phyloP scores from a whole-genome alignment of 2,329 filamentous ascomycete species.

The Pestalotiopsis sp. region DNA sequence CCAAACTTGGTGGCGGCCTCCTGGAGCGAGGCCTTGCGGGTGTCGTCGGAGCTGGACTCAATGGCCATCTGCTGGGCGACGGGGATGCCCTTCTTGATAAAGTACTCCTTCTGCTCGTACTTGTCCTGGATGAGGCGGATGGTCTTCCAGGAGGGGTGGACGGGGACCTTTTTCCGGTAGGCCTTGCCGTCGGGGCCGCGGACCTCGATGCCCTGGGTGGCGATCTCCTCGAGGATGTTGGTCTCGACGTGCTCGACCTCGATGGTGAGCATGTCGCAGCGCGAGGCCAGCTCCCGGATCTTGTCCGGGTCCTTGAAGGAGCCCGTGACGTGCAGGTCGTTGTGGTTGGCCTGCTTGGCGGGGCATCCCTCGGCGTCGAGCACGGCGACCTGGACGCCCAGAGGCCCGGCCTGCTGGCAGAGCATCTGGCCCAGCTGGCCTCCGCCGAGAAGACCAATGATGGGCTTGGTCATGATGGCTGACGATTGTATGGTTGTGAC shows the following conservation, averaged over 20 bases:
- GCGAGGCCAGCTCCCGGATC: slow-evolving; percentile 76
- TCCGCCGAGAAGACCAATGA: slow-evolving; percentile 13
- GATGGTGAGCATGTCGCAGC: slow-evolving; percentile 82
- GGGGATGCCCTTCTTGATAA: slow-evolving; percentile 68
- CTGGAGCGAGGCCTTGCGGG: slow-evolving; percentile 61
- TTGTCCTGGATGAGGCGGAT: slow-evolving; percentile 93
- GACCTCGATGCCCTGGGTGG: slow-evolving; percentile 63
- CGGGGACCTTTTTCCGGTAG: slow-evolving; percentile 52
- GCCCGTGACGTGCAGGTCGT: slow-evolving; percentile 74
- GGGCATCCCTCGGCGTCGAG: slow-evolving; percentile 78
- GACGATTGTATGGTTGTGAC: neutral
- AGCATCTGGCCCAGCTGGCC: slow-evolving; percentile 93
- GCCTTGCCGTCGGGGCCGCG: slow-evolving; percentile 38
- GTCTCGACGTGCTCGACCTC: slow-evolving; percentile 97
- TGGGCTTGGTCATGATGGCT: slow-evolving; percentile 1
- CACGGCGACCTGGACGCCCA: slow-evolving; percentile 79
- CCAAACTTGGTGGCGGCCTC: slow-evolving; percentile 68
- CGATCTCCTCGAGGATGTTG: slow-evolving; percentile 83
- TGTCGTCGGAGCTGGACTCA: slow-evolving; percentile 47
- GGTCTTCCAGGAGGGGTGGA: slow-evolving; percentile 85
- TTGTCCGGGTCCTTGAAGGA: slow-evolving; percentile 85
- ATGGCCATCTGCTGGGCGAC: slow-evolving; percentile 74
- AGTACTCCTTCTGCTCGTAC: slow-evolving; percentile 83
- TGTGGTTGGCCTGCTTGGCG: slow-evolving; percentile 83
- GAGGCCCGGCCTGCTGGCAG: slow-evolving; percentile 75